Conservation (phyloP, 805 yeast species). For the Suhomyces sp. region DNA sequence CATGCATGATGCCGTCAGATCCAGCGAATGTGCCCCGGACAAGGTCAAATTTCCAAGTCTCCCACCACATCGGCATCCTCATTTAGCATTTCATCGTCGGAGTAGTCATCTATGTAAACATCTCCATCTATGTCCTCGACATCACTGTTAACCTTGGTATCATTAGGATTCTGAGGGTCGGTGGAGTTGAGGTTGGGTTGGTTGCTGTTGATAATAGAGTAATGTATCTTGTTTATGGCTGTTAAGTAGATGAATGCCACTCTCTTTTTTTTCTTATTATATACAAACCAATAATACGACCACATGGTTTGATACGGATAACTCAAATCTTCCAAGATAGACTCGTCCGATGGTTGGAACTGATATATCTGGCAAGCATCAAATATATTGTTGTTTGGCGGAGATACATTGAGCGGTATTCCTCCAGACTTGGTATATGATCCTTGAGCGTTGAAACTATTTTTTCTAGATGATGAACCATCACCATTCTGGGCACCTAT, state of each 20-base stretch:
- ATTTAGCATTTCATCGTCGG: slow-evolving; percentile 16
- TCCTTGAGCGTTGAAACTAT: slow-evolving; percentile 16
- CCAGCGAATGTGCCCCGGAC: background rate
- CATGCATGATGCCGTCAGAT: background rate
- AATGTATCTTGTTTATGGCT: slow-evolving; percentile 41
- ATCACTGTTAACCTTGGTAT: slow-evolving; percentile 20
- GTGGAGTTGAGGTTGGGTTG: slow-evolving; percentile 12
- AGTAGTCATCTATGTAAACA: slow-evolving; percentile 18
- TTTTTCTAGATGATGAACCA: slow-evolving; percentile 22
- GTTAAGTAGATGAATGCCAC: slow-evolving; percentile 82
- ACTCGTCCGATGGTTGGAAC: slow-evolving; percentile 57
- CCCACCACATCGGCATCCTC: slow-evolving; percentile 35
- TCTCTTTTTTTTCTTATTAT: slow-evolving; percentile 86
- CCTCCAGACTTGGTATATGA: slow-evolving; percentile 6
- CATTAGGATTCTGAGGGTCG: slow-evolving; percentile 16
- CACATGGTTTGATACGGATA: slow-evolving; percentile 53
- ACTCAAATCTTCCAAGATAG: slow-evolving; percentile 58
- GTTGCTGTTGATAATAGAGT: slow-evolving; percentile 27
- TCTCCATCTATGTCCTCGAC: slow-evolving; percentile 25
- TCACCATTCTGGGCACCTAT: slow-evolving; percentile 16
- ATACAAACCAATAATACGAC: slow-evolving; percentile 87
- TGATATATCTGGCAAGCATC: slow-evolving; percentile 61
- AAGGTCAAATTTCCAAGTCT: slow-evolving; percentile 31
- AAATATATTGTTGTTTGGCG: slow-evolving; percentile 9
- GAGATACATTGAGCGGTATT: slow-evolving; percentile 11